A percentile compares a stretch with the other conserved stretches of the same genome.
These are phyloP conservation scores for Globisporangium barbulae DNA, from an alignment of 352 stramenopile species.

Conservation along the genomic window DNA sequence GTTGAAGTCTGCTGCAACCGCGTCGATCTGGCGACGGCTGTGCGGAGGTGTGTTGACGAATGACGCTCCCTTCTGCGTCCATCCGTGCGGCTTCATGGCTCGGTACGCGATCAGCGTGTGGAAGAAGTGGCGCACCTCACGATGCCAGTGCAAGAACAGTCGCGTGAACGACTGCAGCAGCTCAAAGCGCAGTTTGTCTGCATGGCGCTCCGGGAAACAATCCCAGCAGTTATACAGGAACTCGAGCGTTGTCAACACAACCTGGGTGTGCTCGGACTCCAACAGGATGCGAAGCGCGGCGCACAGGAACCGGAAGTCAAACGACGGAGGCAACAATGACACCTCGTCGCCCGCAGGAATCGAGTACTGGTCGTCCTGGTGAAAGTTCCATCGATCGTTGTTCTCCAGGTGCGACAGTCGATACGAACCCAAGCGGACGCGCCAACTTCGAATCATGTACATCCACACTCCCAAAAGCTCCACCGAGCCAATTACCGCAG, in stretches of 20 bases:
- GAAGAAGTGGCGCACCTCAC: slow-evolving; percentile 85
- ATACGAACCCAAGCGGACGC: slow-evolving; percentile 82
- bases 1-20: slow-evolving; percentile 85
- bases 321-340: slow-evolving; percentile 79
- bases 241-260: slow-evolving; percentile 83
- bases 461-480: slow-evolving; percentile 89
- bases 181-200: slow-evolving; percentile 83
- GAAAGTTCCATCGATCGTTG: slow-evolving; percentile 89
- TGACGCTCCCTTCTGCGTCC: slow-evolving; percentile 79
- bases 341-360: slow-evolving; percentile 86
- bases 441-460: slow-evolving; percentile 92
- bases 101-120: slow-evolving; percentile 84
- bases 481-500: slow-evolving; percentile 80
- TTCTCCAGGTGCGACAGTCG: slow-evolving; percentile 86
- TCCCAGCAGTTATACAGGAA: slow-evolving; percentile 91
- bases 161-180: slow-evolving; percentile 74
- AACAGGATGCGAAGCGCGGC: slow-evolving; percentile 77
- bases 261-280: slow-evolving; percentile 82
- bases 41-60: slow-evolving; percentile 88
- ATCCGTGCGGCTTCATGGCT: slow-evolving; percentile 83
- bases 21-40: slow-evolving; percentile 84
- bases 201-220: slow-evolving; percentile 85
- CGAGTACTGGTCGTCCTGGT: slow-evolving; percentile 88
- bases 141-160: slow-evolving; percentile 86
- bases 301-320: slow-evolving; percentile 86